Conservation (phyloP, 2,329 filamentous ascomycete species). For the Cryphonectria parasitica region DNA sequence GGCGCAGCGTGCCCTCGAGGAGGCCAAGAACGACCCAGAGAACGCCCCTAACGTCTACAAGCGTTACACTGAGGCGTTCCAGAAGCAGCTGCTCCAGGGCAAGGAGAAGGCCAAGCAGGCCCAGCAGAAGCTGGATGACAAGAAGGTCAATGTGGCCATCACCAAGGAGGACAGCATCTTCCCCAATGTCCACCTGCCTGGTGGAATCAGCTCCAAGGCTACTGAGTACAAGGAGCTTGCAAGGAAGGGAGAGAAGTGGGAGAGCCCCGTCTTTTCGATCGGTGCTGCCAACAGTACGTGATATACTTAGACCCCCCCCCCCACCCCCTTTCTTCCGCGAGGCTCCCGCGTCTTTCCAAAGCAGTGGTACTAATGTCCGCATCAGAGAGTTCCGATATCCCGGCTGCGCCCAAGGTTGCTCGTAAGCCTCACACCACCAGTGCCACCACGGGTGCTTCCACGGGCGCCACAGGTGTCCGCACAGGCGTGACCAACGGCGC, state of each 20-base stretch:
- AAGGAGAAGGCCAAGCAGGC: slow-evolving; percentile 74
- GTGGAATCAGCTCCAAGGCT: slow-evolving; percentile 89
- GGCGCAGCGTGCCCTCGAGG: slow-evolving; percentile 71
- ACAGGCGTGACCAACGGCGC: slow-evolving; percentile 29
- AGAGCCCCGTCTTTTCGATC: slow-evolving; percentile 90
- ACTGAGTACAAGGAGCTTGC: slow-evolving; percentile 91
- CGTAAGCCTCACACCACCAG: slow-evolving; percentile 48
- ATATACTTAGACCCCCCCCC: too few species aligned
- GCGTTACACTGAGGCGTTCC: slow-evolving; percentile 76
- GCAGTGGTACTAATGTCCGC: background rate
- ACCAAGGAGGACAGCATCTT: slow-evolving; percentile 89
- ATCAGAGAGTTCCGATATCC: slow-evolving; percentile 68
- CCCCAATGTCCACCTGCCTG: slow-evolving; percentile 82
- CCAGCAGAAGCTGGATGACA: slow-evolving; percentile 61
- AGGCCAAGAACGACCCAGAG: slow-evolving; percentile 70
- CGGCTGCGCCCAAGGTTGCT: slow-evolving; percentile 56
- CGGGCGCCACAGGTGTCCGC: slow-evolving; percentile 8
- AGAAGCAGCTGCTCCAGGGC: slow-evolving; percentile 73
- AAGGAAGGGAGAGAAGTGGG: slow-evolving; percentile 87
- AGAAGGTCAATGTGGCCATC: slow-evolving; percentile 79
- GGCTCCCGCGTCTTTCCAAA: too few species aligned
- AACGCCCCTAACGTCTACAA: slow-evolving; percentile 82
- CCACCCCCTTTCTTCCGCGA: background rate
- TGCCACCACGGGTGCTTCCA: slow-evolving; percentile 24
- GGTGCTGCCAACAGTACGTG: slow-evolving; percentile 65